A percentile compares a stretch with the other conserved stretches of the same genome.
Conservation (phyloP, 768 basidiomycete genomes). For the Mycena chlorophos region DNA sequence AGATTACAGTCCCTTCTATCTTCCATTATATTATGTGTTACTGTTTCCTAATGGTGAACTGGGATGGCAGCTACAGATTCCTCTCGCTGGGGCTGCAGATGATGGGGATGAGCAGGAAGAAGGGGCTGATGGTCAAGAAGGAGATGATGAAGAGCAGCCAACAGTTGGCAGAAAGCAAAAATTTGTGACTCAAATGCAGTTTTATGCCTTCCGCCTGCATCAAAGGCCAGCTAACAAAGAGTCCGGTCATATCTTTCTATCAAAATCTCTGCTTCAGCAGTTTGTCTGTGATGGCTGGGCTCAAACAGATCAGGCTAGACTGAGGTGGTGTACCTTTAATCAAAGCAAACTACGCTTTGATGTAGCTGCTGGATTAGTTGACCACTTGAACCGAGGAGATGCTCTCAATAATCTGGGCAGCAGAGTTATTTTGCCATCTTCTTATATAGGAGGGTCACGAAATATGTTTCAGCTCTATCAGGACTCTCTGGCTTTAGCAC, state of each 20-base stretch:
- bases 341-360: slow-evolving; percentile 38
- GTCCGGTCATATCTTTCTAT: slow-evolving; percentile 31
- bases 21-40: slow-evolving; percentile 31
- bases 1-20: slow-evolving; percentile 36
- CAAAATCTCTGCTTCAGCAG: slow-evolving; percentile 42
- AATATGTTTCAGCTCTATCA: slow-evolving; percentile 37
- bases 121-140: too few relatives aligned
- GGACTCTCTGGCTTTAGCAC: slow-evolving; percentile 37
- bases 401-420: slow-evolving; percentile 18
- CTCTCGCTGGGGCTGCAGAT: not conserved
- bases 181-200: slow-evolving; percentile 24
- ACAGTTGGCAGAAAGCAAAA: too few relatives aligned
- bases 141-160: too few relatives aligned
- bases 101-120: too few relatives aligned
- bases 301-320: slow-evolving; percentile 37
- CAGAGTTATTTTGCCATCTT: slow-evolving; percentile 32
- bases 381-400: slow-evolving; percentile 24
- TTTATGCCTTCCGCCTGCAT: slow-evolving; percentile 35
- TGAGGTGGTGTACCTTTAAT: slow-evolving; percentile 36
- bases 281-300: slow-evolving; percentile 48
- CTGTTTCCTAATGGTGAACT: slow-evolving; percentile 31
- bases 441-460: slow-evolving; percentile 29
- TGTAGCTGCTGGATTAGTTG: slow-evolving; percentile 34
- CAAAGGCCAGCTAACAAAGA: too few relatives aligned
- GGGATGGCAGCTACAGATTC: slow-evolving; percentile 38